phyloP scores from a whole-genome alignment of 371 early-diverging fungal genomes.

The Mortierella sp. region DNA sequence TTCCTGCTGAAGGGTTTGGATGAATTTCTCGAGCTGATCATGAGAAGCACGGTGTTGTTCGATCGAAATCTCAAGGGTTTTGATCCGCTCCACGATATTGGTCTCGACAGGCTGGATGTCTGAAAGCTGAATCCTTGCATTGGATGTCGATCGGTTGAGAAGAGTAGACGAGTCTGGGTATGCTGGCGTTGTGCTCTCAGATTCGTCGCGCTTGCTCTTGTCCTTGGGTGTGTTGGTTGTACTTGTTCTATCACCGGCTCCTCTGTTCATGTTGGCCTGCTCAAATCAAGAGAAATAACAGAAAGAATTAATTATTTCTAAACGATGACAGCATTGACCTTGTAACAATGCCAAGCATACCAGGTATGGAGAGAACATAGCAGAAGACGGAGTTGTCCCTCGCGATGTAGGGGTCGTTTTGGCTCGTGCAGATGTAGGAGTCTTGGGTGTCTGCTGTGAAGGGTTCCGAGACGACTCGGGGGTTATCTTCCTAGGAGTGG shows the following conservation, averaged over 20 bases:
- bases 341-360: not conserved
- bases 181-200: conserved; percentile 39
- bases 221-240: conserved; percentile 7
- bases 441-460: conserved; percentile 20
- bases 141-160: conserved; percentile 14
- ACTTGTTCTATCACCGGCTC: not conserved
- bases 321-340: not conserved
- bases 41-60: conserved; percentile 35
- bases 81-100: conserved; percentile 31
- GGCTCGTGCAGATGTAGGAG: conserved; percentile 8
- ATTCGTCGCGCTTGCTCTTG: not conserved
- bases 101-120: conserved; percentile 34
- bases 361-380: not conserved
- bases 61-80: conserved; percentile 38
- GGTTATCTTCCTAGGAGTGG: not conserved
- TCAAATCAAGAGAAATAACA: not conserved
- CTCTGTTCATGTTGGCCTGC: not conserved
- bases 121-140: conserved; percentile 28
- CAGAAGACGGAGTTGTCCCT: conserved; percentile 1
- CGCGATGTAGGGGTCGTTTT: conserved; percentile 6
- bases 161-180: conserved; percentile 26
- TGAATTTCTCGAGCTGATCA: not conserved
- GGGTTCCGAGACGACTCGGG: conserved; percentile 1
- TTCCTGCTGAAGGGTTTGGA: conserved; percentile 14
- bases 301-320: not conserved